Percentiles rank a stretch among this genome's conserved stretches.
Conservation (phyloP, 768 basidiomycete genomes). For the Amyloporia xantha region DNA sequence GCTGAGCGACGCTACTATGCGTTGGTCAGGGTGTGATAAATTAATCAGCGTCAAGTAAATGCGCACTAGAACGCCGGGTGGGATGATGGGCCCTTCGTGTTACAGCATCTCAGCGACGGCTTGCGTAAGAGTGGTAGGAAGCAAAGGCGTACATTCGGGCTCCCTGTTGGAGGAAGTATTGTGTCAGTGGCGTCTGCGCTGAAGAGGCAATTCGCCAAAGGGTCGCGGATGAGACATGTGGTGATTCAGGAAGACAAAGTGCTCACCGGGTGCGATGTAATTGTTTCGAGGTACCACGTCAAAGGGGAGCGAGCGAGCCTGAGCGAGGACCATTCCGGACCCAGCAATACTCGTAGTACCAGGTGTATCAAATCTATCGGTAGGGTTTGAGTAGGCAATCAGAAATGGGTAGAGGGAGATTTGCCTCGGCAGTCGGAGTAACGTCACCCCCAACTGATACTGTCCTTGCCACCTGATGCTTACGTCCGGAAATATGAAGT, state of each 20-base stretch:
- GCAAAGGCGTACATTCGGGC: constrained; percentile 51
- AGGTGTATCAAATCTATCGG: constrained; percentile 39
- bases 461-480: constrained; percentile 74
- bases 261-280: constrained; percentile 77
- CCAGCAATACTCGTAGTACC: constrained; percentile 44
- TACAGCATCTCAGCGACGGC: not conserved
- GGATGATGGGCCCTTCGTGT: not conserved
- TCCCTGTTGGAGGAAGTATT: constrained; percentile 51
- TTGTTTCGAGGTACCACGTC: constrained; percentile 67
- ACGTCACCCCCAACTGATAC: constrained; percentile 67
- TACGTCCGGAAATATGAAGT: constrained; percentile 88
- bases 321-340: constrained; percentile 61
- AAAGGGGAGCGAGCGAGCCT: constrained; percentile 68
- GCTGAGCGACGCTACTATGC: no score
- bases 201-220: constrained; percentile 5
- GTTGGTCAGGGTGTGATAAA: no score
- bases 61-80: not conserved
- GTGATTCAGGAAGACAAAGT: not conserved
- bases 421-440: constrained; percentile 73
- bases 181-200: constrained; percentile 48
- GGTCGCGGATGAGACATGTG: not conserved
- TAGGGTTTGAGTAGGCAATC: not conserved
- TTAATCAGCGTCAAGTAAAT: no score
- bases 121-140: constrained; percentile 1
- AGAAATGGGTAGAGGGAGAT: constrained; percentile 17